Conservation (phyloP, 352 stramenopile species). For the Blastocystis sp. region DNA sequence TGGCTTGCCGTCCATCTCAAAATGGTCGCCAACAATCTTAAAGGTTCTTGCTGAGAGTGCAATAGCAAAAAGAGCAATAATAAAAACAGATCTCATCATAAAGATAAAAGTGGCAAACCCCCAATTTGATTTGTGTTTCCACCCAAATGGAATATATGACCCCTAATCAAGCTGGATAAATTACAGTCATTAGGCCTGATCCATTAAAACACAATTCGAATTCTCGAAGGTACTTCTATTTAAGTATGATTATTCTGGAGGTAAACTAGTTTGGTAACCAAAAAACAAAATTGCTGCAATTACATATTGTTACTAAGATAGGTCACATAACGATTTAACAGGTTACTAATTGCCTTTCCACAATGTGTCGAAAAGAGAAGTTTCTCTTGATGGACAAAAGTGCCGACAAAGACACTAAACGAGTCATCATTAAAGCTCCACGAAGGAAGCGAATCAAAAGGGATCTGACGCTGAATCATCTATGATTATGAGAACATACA, state of each 20-base stretch:
- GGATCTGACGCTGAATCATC: constrained; percentile 20
- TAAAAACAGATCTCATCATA: not conserved
- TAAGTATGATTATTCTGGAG: not conserved
- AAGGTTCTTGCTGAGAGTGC: constrained; percentile 12
- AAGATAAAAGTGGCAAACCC: not conserved
- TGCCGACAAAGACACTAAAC: constrained; percentile 23
- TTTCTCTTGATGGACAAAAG: constrained; percentile 56
- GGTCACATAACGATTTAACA: constrained; percentile 29
- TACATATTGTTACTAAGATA: constrained; percentile 40
- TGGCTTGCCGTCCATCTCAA: constrained; percentile 61
- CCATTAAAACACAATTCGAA: not conserved
- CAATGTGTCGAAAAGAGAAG: constrained; percentile 27
- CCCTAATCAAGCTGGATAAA: no score
- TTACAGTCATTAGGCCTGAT: no score
- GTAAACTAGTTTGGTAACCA: not conserved
- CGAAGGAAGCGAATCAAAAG: constrained; percentile 46
- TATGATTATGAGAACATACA: not conserved
- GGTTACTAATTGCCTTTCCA: constrained; percentile 31
- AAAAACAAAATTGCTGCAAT: not conserved
- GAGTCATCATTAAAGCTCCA: constrained; percentile 20
- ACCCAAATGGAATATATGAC: not conserved
- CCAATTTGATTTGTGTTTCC: not conserved
- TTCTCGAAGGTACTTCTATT: not conserved
- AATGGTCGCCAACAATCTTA: constrained; percentile 51
- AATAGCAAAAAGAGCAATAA: constrained; percentile 17